Evolutionary conservation across 352 stramenopile genomes (phyloP), one percentile per base, ranked within the genome.

Genomic region (Globisporangium spinosum): DNA sequence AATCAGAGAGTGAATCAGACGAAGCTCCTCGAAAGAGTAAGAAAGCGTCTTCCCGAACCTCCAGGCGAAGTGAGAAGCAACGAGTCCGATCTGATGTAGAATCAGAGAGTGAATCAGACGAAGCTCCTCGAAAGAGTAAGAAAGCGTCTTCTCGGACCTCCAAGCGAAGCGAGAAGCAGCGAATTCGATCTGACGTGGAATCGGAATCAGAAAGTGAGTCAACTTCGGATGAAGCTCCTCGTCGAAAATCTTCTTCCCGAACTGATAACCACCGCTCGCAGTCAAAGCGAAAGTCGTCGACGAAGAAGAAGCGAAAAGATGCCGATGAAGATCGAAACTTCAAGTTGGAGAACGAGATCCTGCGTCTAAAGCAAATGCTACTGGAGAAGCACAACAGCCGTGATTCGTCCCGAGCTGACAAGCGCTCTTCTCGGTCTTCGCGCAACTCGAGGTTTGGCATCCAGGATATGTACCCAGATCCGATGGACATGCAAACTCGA

Each of bases 301-400:
- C 53, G 55, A 72, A 69, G 66, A 55, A 70, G 71, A 60, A 78
- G 60, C 58, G 71, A 68, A 53, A 57, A 22, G 53, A 61, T 34
- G 12, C 55, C 10, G 60, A 73, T 13, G 71, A 85, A 3, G 70
- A 83, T 7, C 79, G 82, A 17, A 89, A 87, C 61, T 70, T 64
- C 6, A 45, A 82, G 25, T 64, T 91, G 4, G 83, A 90, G 58
- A 79, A 79, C 62, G 85, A 93, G 65, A 91, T 93, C 47, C 62
- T 91, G 68, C 83, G 85, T 10, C 75, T 93, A n/a, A 83, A 91
- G 65, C 76, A 89, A 35, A 79, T 93, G 70, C 80, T 93, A 15
- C 63, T 87, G 10, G 75, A 91, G 49, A 85, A 88, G 55, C 83
- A 74, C 35, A 71, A 55, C 45, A 65, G 23, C 8, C 55, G 43